Conservation (phyloP, 2,329 filamentous ascomycete genomes). For the Volutella citrinella region DNA sequence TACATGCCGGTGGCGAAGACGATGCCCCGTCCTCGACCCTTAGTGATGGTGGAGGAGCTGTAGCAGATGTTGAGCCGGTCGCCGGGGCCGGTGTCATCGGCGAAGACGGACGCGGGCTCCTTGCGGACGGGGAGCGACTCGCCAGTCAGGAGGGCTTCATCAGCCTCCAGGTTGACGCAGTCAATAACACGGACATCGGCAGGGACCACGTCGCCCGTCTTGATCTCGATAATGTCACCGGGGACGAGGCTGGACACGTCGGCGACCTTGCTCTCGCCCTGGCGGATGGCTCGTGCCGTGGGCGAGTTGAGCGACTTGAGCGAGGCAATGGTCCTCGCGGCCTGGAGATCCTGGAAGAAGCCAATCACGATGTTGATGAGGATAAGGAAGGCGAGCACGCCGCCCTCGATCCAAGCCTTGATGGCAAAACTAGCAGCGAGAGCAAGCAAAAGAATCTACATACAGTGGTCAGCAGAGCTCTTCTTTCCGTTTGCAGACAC, state of each 20-base stretch:
- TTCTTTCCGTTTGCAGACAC: too few species aligned
- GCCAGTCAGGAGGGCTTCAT: constrained; percentile 61
- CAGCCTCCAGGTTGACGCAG: constrained; percentile 62
- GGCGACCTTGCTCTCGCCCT: constrained; percentile 34
- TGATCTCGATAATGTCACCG: constrained; percentile 54
- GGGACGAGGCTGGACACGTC: constrained; percentile 45
- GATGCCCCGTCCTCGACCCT: constrained; percentile 57
- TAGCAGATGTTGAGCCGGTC: constrained; percentile 63
- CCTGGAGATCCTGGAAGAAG: constrained; percentile 41
- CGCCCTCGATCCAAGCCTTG: constrained; percentile 57
- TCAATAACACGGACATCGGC: constrained; percentile 57
- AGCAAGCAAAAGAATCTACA: constrained; percentile 50
- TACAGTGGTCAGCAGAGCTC: too few species aligned
- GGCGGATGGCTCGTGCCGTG: constrained; percentile 31
- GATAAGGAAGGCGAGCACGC: constrained; percentile 56
- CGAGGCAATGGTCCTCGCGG: constrained; percentile 47
- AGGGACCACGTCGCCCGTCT: constrained; percentile 57
- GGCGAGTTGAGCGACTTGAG: constrained; percentile 35
- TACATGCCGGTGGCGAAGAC: constrained; percentile 61
- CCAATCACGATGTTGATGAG: constrained; percentile 56
- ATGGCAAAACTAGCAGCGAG: constrained; percentile 57
- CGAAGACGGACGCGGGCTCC: constrained; percentile 40
- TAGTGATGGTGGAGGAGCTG: constrained; percentile 59
- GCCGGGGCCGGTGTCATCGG: constrained; percentile 41
- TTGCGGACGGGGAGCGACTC: constrained; percentile 61